These are phyloP conservation scores for Dactylellina haptotyla DNA, from an alignment of 2,329 filamentous ascomycete genomes.

Conservation along the genomic window DNA sequence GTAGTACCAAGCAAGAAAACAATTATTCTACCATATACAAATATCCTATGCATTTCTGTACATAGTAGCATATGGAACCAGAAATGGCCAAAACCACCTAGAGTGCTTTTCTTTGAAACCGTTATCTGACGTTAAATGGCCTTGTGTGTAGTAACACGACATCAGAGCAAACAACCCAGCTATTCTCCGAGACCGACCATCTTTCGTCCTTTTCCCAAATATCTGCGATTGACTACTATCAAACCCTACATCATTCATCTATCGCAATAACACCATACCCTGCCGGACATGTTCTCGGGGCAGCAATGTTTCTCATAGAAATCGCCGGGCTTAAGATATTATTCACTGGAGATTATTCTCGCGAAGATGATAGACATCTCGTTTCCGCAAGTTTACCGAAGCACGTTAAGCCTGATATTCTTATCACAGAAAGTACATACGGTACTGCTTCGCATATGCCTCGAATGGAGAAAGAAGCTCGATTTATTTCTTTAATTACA, in stretches of 20 bases:
- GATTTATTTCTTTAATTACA: conserved; percentile 95
- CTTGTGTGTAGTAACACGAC: conserved; percentile 68
- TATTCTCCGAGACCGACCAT: conserved; percentile 96
- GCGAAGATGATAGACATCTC: conserved; percentile 93
- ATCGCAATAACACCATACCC: conserved; percentile 97
- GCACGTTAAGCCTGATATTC: conserved; percentile 89
- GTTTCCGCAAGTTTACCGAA: conserved; percentile 88
- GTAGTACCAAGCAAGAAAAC: conserved; percentile 49
- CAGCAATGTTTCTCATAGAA: conserved; percentile 97
- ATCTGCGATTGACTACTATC: conserved; percentile 97
- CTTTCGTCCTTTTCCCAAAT: conserved; percentile 92
- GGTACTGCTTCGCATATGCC: conserved; percentile 94
- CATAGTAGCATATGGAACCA: conserved; percentile 38
- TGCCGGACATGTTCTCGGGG: conserved; percentile 95
- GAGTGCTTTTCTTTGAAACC: conserved; percentile 61
- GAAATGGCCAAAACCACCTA: conserved; percentile 8
- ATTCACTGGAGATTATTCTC: conserved; percentile 96
- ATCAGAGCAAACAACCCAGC: conserved; percentile 67
- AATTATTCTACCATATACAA: conserved; percentile 42
- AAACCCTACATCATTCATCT: conserved; percentile 94
- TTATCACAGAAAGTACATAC: conserved; percentile 98
- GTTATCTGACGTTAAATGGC: conserved; percentile 71
- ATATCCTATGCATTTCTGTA: conserved; percentile 35
- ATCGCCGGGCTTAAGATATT: conserved; percentile 96
- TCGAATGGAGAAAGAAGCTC: conserved; percentile 86